Evolutionary conservation across 345 rosid genomes (phyloP).

Genomic region (Gossypium longicalyx): DNA sequence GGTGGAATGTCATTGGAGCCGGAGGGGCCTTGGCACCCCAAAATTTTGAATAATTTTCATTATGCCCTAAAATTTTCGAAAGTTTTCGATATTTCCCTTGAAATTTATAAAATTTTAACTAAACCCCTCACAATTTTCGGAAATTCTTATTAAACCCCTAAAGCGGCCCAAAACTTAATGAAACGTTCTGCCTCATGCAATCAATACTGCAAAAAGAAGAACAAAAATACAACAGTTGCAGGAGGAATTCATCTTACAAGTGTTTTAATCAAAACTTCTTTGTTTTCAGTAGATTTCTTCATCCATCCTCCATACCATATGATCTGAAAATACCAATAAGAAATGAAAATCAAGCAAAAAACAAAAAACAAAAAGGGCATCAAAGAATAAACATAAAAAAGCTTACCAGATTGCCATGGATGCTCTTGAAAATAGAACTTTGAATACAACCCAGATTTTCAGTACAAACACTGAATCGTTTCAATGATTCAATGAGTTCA

Average conservation of each 20-base stretch:
- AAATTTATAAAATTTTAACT: no score
- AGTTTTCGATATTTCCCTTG: no score
- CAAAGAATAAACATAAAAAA: neutral
- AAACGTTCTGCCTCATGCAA: no score
- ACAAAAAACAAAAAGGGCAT: neutral
- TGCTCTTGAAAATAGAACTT: slow-evolving; percentile 52
- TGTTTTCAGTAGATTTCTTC: slow-evolving; percentile 43
- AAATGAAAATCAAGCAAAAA: neutral
- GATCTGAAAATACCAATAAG: slow-evolving; percentile 27
- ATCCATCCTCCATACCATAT: slow-evolving; percentile 66
- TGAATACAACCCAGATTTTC: slow-evolving; percentile 47
- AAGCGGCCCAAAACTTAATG: no score
- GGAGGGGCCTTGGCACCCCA: no score
- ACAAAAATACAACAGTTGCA: no score
- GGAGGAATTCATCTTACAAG: slow-evolving; percentile 34
- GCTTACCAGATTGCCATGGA: slow-evolving; percentile 58
- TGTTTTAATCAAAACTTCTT: slow-evolving; percentile 30
- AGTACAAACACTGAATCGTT: slow-evolving; percentile 33
- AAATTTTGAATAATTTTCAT: no score
- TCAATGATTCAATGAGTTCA: slow-evolving; percentile 36
- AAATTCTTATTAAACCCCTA: no score
- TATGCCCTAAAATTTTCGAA: no score
- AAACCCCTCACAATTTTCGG: no score
- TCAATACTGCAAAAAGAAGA: neutral
- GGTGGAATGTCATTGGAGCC: no score